Conservation (phyloP, 2,329 filamentous ascomycete genomes). For the Aspergillus cejpii region DNA sequence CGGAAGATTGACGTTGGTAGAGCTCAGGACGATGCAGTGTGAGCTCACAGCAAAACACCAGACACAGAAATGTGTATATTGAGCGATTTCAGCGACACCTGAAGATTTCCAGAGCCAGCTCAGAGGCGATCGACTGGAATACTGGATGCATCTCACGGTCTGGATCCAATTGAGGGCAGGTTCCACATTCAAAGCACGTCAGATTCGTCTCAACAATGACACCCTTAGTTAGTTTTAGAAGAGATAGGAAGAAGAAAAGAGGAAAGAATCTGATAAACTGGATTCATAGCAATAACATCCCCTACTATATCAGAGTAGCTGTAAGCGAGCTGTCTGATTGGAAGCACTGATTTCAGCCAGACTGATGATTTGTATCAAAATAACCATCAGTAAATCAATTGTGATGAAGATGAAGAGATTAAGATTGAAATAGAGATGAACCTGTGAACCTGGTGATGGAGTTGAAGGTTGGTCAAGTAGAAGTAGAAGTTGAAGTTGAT, state of each 20-base stretch:
- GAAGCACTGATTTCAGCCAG: background rate
- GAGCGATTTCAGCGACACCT: background rate
- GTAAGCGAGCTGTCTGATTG: background rate
- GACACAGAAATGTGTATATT: background rate
- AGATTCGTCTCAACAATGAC: background rate
- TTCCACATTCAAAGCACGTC: background rate
- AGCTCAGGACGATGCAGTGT: background rate
- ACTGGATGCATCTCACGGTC: background rate
- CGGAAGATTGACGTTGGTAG: background rate
- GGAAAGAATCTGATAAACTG: background rate
- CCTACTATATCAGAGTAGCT: background rate
- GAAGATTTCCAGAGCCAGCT: too few relatives aligned
- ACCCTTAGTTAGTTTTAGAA: slow-evolving; percentile 1
- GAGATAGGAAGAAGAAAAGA: background rate
- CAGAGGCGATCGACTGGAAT: background rate
- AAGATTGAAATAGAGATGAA: too few relatives aligned
- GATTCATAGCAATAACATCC: background rate
- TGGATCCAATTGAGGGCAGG: background rate
- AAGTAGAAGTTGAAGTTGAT: background rate
- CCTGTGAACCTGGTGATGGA: too few relatives aligned
- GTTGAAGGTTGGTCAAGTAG: background rate
- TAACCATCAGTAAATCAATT: too few relatives aligned
- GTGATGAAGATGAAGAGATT: too few relatives aligned
- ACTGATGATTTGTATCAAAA: background rate
- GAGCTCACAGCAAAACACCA: background rate